Conservation (phyloP, 2,329 filamentous ascomycete genomes). For the Aspergillus candidus region DNA sequence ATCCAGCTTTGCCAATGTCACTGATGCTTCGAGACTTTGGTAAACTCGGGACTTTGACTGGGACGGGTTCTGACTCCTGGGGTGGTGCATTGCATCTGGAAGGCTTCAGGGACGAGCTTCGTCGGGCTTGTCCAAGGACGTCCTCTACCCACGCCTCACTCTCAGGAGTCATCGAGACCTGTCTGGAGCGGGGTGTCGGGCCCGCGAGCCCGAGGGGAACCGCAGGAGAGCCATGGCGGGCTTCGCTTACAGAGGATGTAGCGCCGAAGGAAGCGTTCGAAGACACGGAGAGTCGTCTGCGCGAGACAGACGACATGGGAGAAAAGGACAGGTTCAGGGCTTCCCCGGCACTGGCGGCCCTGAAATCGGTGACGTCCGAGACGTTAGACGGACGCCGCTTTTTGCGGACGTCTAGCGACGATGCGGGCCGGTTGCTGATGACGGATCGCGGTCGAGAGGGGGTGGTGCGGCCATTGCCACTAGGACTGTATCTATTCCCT, state of each 20-base stretch:
- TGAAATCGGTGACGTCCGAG: conserved; percentile 23
- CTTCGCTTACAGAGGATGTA: conserved; percentile 22
- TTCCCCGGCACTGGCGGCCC: conserved; percentile 25
- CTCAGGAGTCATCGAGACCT: conserved; percentile 38
- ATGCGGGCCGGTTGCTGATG: conserved; percentile 32
- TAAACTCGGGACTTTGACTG: conserved; percentile 13
- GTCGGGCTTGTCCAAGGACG: conserved; percentile 40
- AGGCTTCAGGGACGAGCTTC: conserved; percentile 30
- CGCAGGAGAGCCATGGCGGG: conserved; percentile 20
- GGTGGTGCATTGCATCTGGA: conserved; percentile 17
- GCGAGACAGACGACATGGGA: conserved; percentile 23
- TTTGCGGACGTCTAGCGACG: conserved; percentile 36
- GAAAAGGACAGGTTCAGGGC: conserved; percentile 22
- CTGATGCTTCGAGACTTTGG: conserved; percentile 34
- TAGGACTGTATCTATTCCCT: conserved; percentile 15
- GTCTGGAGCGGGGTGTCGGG: conserved; percentile 36
- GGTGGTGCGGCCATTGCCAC: conserved; percentile 25
- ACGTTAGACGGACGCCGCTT: conserved; percentile 31
- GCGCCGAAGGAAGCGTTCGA: conserved; percentile 33
- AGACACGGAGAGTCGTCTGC: conserved; percentile 34
- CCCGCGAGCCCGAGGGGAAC: conserved; percentile 43
- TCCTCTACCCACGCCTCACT: conserved; percentile 45
- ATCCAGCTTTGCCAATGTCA: conserved; percentile 32
- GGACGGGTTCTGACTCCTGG: conserved; percentile 13
- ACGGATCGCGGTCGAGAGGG: conserved; percentile 35